Evolutionary conservation across 768 basidiomycete genomes (phyloP).

Genomic region (Psilocybe subaeruginosa): DNA sequence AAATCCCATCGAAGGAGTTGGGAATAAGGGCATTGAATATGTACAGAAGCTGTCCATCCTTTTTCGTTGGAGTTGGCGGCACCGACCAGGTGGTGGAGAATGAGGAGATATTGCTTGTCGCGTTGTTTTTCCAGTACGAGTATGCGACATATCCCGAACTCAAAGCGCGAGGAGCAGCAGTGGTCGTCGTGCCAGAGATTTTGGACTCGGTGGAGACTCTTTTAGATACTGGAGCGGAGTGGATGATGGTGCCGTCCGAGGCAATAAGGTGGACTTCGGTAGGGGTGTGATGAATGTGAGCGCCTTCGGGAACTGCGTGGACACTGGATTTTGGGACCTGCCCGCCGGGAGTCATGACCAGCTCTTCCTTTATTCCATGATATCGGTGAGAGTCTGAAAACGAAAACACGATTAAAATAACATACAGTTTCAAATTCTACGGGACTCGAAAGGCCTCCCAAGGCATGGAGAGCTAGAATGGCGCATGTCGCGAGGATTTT

Average conservation of each 20-base stretch:
- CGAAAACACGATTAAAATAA: not conserved
- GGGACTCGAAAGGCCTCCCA: not conserved
- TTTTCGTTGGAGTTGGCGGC: slow-evolving; percentile 19
- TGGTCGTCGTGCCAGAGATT: slow-evolving; percentile 1
- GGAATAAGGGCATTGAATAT: slow-evolving; percentile 24
- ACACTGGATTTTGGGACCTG: slow-evolving; percentile 13
- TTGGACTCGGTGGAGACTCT: slow-evolving; percentile 2
- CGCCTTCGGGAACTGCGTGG: slow-evolving; percentile 20
- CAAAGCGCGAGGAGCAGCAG: slow-evolving; percentile 8
- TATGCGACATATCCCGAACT: slow-evolving; percentile 17
- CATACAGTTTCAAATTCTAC: not conserved
- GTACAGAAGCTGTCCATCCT: slow-evolving; percentile 25
- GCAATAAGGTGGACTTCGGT: slow-evolving; percentile 17
- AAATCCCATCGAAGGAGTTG: slow-evolving; percentile 19
- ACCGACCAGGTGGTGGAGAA: slow-evolving; percentile 24
- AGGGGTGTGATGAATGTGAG: slow-evolving; percentile 15
- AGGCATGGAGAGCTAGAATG: not conserved
- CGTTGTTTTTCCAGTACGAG: slow-evolving; percentile 21
- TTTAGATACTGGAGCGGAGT: slow-evolving; percentile 7
- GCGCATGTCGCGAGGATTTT: not conserved
- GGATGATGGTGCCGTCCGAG: slow-evolving; percentile 17
- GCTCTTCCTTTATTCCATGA: not conserved
- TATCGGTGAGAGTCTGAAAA: not conserved
- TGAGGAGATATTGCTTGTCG: slow-evolving; percentile 14
- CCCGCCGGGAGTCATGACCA: slow-evolving; percentile 23